A percentile compares a stretch with the other conserved stretches of the same genome.
Conservation (phyloP, 2,329 filamentous ascomycete genomes). For the Botryotinia narcissicola region DNA sequence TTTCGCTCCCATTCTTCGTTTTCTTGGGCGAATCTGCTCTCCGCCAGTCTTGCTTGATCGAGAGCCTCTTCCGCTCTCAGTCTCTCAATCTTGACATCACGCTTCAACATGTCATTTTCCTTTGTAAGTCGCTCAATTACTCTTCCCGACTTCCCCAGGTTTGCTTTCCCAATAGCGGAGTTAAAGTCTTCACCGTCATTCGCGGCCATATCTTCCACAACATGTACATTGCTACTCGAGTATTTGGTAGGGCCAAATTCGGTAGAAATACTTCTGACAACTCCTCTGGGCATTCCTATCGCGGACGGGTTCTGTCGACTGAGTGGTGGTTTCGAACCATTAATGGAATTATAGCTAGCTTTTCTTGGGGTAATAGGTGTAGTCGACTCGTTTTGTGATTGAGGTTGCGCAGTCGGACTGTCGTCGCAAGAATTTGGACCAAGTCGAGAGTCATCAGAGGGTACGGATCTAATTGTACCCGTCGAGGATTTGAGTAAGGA, state of each 20-base stretch:
- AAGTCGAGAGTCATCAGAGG: constrained; percentile 26
- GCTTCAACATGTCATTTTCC: constrained; percentile 74
- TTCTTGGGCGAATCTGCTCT: constrained; percentile 69
- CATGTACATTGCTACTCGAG: constrained; percentile 26
- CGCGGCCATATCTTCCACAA: constrained; percentile 25
- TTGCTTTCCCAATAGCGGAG: constrained; percentile 66
- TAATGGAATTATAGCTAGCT: constrained; percentile 22
- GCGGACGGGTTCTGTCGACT: constrained; percentile 29
- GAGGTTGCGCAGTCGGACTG: constrained; percentile 12
- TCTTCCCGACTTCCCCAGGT: constrained; percentile 69
- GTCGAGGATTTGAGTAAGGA: constrained; percentile 26
- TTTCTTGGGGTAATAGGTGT: constrained; percentile 29
- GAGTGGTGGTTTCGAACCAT: constrained; percentile 28
- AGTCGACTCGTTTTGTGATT: constrained; percentile 25
- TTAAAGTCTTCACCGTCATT: constrained; percentile 49
- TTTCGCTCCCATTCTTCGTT: constrained; percentile 67
- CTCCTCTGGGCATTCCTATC: constrained; percentile 22
- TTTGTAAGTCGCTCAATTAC: constrained; percentile 80
- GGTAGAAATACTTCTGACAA: constrained; percentile 35
- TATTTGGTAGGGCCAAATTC: constrained; percentile 36
- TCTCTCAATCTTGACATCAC: constrained; percentile 67
- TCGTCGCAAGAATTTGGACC: constrained; percentile 23
- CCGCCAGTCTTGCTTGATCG: constrained; percentile 63
- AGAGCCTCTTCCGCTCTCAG: constrained; percentile 68
- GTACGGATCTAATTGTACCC: constrained; percentile 36